phyloP scores from a whole-genome alignment of 2,329 filamentous ascomycete species.

The Drechmeria coniospora region DNA sequence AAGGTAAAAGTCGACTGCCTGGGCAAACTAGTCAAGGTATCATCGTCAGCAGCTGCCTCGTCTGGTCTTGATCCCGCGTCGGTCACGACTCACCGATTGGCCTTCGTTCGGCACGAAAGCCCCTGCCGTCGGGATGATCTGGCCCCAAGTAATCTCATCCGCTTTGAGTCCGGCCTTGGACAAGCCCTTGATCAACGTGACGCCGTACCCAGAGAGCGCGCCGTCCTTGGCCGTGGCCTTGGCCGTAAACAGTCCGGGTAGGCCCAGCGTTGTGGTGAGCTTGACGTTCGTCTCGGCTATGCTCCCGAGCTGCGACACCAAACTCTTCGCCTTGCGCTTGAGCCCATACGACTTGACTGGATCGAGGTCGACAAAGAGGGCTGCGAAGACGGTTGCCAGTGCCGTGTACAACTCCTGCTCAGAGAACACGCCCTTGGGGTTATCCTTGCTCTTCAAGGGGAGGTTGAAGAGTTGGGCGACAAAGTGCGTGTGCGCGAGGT shows the following conservation, averaged over 20 bases:
- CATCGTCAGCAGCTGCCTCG: no score
- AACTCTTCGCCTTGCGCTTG: conserved; percentile 38
- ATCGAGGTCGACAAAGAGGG: conserved; percentile 52
- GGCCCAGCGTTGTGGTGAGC: conserved; percentile 25
- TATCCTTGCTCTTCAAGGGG: conserved; percentile 47
- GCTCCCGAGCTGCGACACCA: conserved; percentile 42
- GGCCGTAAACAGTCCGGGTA: conserved; percentile 34
- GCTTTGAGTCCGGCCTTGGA: conserved; percentile 45
- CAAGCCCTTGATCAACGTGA: conserved; percentile 47
- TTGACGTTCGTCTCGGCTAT: conserved; percentile 52
- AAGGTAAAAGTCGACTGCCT: conserved; percentile 60
- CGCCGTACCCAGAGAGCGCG: conserved; percentile 46
- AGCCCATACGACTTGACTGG: conserved; percentile 51
- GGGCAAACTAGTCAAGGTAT: conserved; percentile 38
- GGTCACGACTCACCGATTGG: conserved; percentile 47
- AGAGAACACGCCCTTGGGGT: conserved; percentile 41
- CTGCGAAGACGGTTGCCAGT: conserved; percentile 48
- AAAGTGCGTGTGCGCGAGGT: conserved; percentile 50
- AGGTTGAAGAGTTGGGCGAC: conserved; percentile 47
- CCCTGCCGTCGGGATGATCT: conserved; percentile 51
- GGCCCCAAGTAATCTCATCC: conserved; percentile 54
- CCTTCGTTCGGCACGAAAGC: conserved; percentile 57
- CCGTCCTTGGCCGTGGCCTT: conserved; percentile 29
- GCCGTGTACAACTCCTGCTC: conserved; percentile 44
- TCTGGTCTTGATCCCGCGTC: no score